These are phyloP conservation scores for Houttuynia cordata DNA, from an alignment of 164 flowering plant genomes.

Conservation along the genomic window DNA sequence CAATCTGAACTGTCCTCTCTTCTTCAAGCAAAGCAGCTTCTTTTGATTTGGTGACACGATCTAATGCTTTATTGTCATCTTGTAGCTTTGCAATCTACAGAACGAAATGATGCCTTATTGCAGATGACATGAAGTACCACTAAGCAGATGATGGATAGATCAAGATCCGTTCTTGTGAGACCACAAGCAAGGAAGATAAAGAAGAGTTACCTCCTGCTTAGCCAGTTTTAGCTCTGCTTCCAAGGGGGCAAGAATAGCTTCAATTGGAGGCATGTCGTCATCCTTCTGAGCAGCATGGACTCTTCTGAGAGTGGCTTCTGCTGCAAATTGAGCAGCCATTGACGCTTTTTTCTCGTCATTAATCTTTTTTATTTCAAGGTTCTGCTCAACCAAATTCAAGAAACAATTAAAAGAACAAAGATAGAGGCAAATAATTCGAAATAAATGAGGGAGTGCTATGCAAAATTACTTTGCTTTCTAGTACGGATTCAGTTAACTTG, in stretches of 20 bases:
- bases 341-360: slow-evolving; percentile 97
- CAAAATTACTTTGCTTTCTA: slow-evolving; percentile 70
- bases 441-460: slow-evolving; percentile 4
- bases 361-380: slow-evolving; percentile 96
- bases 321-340: slow-evolving; percentile 99
- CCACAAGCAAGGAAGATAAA: not conserved
- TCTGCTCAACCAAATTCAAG: slow-evolving; percentile 38
- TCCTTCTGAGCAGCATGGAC: slow-evolving; percentile 99
- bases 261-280: slow-evolving; percentile 99
- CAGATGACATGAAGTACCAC: not conserved
- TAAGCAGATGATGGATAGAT: not conserved
- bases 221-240: slow-evolving; percentile 98
- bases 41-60: slow-evolving; percentile 97
- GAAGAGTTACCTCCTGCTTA: slow-evolving; percentile 56
- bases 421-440: not conserved
- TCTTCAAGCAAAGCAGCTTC: slow-evolving; percentile 98
- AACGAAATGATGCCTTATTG: not conserved
- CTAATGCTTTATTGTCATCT: slow-evolving; percentile 96
- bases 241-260: slow-evolving; percentile 96
- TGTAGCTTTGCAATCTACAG: slow-evolving; percentile 84
- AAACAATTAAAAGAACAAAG: not conserved
- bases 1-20: slow-evolving; percentile 87
- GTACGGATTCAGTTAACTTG: slow-evolving; percentile 66
- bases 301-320: slow-evolving; percentile 97
- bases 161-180: not conserved